Conservation (phyloP, 1,139 yeast genomes). For the Magnusiomyces fungicola region DNA sequence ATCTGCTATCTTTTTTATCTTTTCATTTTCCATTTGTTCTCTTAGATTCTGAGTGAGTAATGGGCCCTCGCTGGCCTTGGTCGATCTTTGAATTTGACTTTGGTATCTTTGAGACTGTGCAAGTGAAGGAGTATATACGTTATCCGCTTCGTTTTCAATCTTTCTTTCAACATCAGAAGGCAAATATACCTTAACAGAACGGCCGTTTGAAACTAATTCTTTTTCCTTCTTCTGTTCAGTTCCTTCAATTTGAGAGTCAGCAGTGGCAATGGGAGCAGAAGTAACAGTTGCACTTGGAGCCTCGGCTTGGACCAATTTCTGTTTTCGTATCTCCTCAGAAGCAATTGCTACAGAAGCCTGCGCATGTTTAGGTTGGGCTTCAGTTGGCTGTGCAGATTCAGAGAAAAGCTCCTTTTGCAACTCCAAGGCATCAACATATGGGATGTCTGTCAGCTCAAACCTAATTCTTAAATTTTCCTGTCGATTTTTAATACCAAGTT, state of each 20-base stretch:
- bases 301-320: background rate
- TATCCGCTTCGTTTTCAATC: conserved; percentile 20
- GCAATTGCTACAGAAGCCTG: no score
- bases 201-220: background rate
- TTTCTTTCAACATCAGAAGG: conserved; percentile 16
- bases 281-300: background rate
- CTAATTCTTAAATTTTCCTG: conserved; percentile 23
- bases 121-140: conserved; percentile 14
- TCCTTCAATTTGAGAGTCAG: background rate
- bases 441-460: conserved; percentile 21
- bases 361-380: no score
- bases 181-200: conserved; percentile 19
- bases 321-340: background rate
- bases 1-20: conserved; percentile 17
- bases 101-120: conserved; percentile 13
- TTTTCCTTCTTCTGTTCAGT: background rate
- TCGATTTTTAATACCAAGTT: conserved; percentile 24
- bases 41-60: conserved; percentile 28
- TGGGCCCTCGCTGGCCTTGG: conserved; percentile 24
- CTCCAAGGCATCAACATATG: conserved; percentile 21
- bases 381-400: no score
- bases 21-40: conserved; percentile 23
- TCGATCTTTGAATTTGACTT: conserved; percentile 22
- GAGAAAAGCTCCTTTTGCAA: conserved; percentile 16
- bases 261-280: background rate